Base-by-base conservation (phyloP, 192 early-diverging fungal species). In the Coemansia interrupta region DNA sequence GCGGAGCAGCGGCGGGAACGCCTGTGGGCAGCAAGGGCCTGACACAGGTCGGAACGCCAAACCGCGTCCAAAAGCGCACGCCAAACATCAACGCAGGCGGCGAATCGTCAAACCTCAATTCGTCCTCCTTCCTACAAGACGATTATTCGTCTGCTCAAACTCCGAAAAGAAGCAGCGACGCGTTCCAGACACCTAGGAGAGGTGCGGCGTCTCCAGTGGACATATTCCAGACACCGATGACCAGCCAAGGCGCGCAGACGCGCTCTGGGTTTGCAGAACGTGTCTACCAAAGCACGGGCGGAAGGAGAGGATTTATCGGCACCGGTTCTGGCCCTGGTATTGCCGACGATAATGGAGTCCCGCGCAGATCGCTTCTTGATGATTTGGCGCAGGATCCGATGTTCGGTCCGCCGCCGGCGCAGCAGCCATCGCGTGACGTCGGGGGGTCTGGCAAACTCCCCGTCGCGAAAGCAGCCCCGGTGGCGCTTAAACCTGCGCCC, bases 181-280 rank as follows among this genome's bases (percentile, higher is more conserved):
- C 14, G 24, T 50, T 50, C 32, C 52, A 54, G 29, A 54, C 52
- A 30, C 52, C 52, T 26, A 26, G 20, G 24, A 20, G 17, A 44
- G 5, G 15, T 4, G 43, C 43, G 23, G 23, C 12, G 3, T 28
- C 48, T 24, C 30, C 51, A 9, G 28, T 30, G 3, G 32, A 53
- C 18, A 53, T 19, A 9, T 53, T 53, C 30, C 15, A 20, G 4
- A 50, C 54, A 2, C 30, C 66, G 24, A 45, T 15, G 28, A 8
- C 48, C 15, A 56, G 54, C 46, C 32, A 36, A 6, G 28, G 12
- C 17, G 51, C 12, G 8, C 22, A 32, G 20, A 14, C 29, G 12
- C 57, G 56, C 20, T 75, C 72, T 6, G 58, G 60, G 9, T 77
- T 77, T 61, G 68, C 67, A 23, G 73, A 77, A 18, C 73, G 73